Evolutionary conservation across 2,329 filamentous ascomycete genomes (phyloP), one percentile per base, ranked within the genome.

Genomic region (Pseudogymnoascus sp.): DNA sequence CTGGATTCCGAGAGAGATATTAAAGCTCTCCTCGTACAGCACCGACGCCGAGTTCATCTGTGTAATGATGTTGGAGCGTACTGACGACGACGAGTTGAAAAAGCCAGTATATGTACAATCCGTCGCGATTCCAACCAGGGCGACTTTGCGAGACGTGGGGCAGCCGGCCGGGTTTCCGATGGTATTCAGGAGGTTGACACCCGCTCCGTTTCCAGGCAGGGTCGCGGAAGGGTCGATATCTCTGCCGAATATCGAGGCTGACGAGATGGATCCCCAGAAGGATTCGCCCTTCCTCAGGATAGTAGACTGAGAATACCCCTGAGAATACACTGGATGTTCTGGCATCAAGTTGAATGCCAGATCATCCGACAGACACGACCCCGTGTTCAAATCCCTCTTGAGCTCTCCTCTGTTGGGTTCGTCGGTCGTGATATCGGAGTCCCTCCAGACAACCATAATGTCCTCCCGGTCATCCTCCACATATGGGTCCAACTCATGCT

Each of bases 21-120:
- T 97, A 79, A 99, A 97, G 7, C 90, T 90, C 69, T 82, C 85
- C 75, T 99, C 95, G 72, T 95, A 99, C 9, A 97, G 78, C 66
- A 87, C 84, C 1, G 93, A 97, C 0, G 95, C 95, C 50, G 86
- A 81, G 77, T 96, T 97, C 74, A 99, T 89, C 73, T 91, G 82
- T 62, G 80, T 81, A 69, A 99, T 92, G 66, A 99, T 83, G 73
- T 95, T 95, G 66, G 83, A 75, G 63, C 87, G 83, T 23, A 88
- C 83, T n/a, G 84, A 79, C 61, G 84, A 79, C 47, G 83, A 83
- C 21, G 81, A 83, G 66, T 87, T 83, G 74, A 97, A 96, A 3
- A 81, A 80, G 1, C 79, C 79, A 40, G 87, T 91, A 73, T 97
- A 97, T 8, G 86, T 90, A 79, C 95, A 99, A 75, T 99, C 95